Evolutionary conservation across 2,329 filamentous ascomycete species (phyloP), one percentile per base, ranked within the genome.

Genomic region (Botrytis fabae): DNA sequence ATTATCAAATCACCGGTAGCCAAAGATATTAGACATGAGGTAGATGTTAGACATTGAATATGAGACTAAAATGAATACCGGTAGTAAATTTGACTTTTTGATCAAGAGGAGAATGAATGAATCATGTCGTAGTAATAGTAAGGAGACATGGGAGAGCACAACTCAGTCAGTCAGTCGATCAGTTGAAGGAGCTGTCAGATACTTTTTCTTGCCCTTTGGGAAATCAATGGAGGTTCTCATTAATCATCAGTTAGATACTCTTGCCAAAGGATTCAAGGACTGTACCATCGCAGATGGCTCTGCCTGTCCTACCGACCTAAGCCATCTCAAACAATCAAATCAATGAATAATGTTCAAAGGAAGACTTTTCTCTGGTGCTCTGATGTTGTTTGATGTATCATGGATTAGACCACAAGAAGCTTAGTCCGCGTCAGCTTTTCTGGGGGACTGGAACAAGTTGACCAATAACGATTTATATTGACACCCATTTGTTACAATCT

Each of bases 321-420:
- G 7, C 51, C n/a, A 9, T 18, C n/a, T 18, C n/a, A 18, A 28
- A 28, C 25, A n/a, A n/a, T n/a, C 4, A 54, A 54, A 54, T n/a
- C 32, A 40, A n/a, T n/a, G 22, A 42, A 62, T 62, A 40, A 40
- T 63, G 8, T 32, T 42, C 25, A 62, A 62, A 62, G 35, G 38
- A 28, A 63, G 38, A 69, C 8, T 59, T 35, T 51, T 71, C 18
- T 38, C 51, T 64, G 6, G 51, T 64, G 22, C 28, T 54, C 69
- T 64, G 69, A 71, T 65, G 69, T 71, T 28, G 69, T 64, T 54
- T 71, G 54, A 38, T 64, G 44, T 64, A 40, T 54, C 35, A 18
- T 22, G 35, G 4, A 40, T 68, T 40, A 40, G 32, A 66, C 18
- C 35, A 14, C 20, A 51, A 18, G 9, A 20, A 44, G 64, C 1